Conservation (phyloP, 2,329 filamentous ascomycete species). For the Trichoderma citrinoviride region DNA sequence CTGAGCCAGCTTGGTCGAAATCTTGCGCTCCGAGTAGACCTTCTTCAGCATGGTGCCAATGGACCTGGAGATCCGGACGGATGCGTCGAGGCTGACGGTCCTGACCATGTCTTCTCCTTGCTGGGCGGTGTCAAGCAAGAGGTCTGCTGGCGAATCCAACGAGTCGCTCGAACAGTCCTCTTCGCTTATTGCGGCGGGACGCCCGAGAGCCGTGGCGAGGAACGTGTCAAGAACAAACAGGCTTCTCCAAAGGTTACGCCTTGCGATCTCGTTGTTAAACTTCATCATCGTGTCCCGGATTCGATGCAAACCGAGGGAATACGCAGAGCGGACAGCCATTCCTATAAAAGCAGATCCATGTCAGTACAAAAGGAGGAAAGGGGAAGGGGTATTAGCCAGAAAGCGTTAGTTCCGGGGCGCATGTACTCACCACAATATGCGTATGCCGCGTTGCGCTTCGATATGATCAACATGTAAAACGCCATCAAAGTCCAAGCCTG, state of each 20-base stretch:
- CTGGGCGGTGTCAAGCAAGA: not conserved
- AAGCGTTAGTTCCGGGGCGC: not conserved
- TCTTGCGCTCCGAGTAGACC: constrained; percentile 58
- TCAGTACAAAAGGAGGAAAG: not conserved
- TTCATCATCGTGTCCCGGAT: constrained; percentile 54
- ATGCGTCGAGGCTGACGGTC: constrained; percentile 47
- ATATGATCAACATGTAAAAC: constrained; percentile 60
- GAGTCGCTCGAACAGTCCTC: constrained; percentile 58
- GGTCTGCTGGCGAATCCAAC: constrained; percentile 29
- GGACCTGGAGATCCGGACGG: constrained; percentile 56
- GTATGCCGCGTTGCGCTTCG: constrained; percentile 62
- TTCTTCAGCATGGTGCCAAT: constrained; percentile 58
- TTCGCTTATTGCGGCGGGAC: constrained; percentile 60
- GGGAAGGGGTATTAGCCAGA: not conserved
- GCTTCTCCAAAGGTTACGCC: constrained; percentile 62
- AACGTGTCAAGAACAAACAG: constrained; percentile 64
- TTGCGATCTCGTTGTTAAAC: constrained; percentile 42
- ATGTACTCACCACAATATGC: constrained; percentile 53
- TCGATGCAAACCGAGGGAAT: constrained; percentile 60
- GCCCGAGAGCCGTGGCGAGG: constrained; percentile 59
- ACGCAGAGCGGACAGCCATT: constrained; percentile 62
- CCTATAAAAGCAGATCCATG: constrained; percentile 38
- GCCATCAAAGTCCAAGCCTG: constrained; percentile 63
- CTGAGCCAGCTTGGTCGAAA: constrained; percentile 56
- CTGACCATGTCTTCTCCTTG: constrained; percentile 12